Evolutionary conservation across 2,329 filamentous ascomycete species (phyloP), one percentile per base, ranked within the genome.

Genomic region (Aspergillus pseudotamarii): DNA sequence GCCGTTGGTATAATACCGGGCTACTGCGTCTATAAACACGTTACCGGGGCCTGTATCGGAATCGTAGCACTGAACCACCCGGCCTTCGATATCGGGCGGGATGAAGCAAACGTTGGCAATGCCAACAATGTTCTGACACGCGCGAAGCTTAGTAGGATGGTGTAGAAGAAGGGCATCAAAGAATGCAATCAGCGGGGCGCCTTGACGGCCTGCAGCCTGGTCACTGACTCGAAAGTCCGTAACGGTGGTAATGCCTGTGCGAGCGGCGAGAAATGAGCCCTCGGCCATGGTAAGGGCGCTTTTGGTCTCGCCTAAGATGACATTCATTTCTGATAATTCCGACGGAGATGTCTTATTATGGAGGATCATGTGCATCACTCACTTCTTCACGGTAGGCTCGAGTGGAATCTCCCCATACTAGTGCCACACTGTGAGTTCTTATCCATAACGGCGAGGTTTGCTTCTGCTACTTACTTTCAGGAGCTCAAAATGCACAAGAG

Each of bases 81-180:
- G 70, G 8, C 43, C 43, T 46, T 23, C n/a, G n/a, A 46, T 43
- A 58, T 74, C 73, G 0, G 84, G 81, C 3, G 84, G 84, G 57
- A 88, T 85, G 74, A 88, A 87, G 75, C 83, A 88, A 28, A 89
- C 83, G 66, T 86, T 88, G 34, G 83, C 84, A 48, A 89, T 86
- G 36, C 86, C 85, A 57, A 85, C 85, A 59, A 89, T 88, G 69
- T 88, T 88, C 69, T 88, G 84, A 71, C 85, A 88, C 2, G 84
- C 85, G 30, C 86, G 82, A 9, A 86, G 76, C 72, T 86, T 87
- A 4, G 75, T 83, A 0, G 85, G 82, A 67, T 88, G 84, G 66
- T 85, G 83, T 21, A 89, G 78, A 11, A 88, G 69, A 4, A 87
- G 75, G 0, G 82, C 80, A 66, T 88, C 85, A 68, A 88, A 85